These are phyloP conservation scores for Exophiala xenobiotica DNA, from an alignment of 2,329 filamentous ascomycete genomes.

Conservation along the genomic window DNA sequence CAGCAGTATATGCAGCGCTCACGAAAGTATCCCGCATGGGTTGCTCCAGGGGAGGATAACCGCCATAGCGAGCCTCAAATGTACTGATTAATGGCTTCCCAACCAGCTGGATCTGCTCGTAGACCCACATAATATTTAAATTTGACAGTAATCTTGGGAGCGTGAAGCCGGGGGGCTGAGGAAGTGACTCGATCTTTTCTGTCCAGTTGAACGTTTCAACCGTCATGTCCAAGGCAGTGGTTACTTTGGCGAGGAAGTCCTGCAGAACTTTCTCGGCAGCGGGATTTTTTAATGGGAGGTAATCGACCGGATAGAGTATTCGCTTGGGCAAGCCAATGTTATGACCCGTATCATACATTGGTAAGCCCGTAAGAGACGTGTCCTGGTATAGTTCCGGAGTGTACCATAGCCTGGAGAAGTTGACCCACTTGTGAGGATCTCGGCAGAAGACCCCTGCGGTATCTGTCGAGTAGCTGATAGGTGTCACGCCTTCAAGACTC, in stretches of 20 bases:
- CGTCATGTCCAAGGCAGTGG: background rate
- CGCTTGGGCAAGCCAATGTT: slow-evolving; percentile 1
- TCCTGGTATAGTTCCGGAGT: slow-evolving; percentile 9
- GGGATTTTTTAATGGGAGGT: slow-evolving; percentile 8
- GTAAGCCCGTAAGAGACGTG: slow-evolving; percentile 1
- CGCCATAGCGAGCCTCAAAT: background rate
- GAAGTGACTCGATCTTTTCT: slow-evolving; percentile 5
- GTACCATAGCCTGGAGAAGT: slow-evolving; percentile 10
- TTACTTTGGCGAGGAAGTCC: slow-evolving; percentile 4
- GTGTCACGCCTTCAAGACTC: slow-evolving; percentile 43
- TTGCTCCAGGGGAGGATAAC: background rate
- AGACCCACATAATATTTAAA: background rate
- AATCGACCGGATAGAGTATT: slow-evolving; percentile 9
- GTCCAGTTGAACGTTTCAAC: slow-evolving; percentile 18
- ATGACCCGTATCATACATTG: background rate
- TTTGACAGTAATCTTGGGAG: background rate
- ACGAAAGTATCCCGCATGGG: background rate
- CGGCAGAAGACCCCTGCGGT: slow-evolving; percentile 47
- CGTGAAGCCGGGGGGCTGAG: background rate
- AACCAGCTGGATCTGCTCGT: background rate
- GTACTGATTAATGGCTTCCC: background rate
- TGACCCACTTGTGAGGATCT: slow-evolving; percentile 27
- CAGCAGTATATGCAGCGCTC: slow-evolving; percentile 4
- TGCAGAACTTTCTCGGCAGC: slow-evolving; percentile 3
- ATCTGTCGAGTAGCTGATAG: slow-evolving; percentile 45